Conservation (phyloP, 257 asterid genomes). For the Forsythia suspensa region DNA sequence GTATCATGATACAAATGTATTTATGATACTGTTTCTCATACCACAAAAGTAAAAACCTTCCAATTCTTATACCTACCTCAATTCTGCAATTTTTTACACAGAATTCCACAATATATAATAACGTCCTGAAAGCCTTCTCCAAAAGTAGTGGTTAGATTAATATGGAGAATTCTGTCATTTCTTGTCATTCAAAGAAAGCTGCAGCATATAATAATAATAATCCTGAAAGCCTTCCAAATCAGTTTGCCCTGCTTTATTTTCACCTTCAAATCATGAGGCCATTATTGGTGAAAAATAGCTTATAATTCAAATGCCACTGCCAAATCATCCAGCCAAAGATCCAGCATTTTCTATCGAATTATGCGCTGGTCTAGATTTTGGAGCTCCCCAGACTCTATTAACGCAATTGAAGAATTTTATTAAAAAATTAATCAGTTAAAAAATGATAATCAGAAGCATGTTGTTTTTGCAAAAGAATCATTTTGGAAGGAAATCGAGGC, state of each 20-base stretch:
- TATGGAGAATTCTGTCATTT: too few species aligned
- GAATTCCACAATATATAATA: too few species aligned
- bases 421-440: constrained; percentile 26
- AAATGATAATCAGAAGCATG: constrained; percentile 28
- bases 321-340: constrained; percentile 27
- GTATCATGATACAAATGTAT: too few species aligned
- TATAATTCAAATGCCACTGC: constrained; percentile 21
- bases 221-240: too few species aligned
- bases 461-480: constrained; percentile 45
- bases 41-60: too few species aligned
- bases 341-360: constrained; percentile 29
- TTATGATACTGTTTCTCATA: too few species aligned
- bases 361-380: constrained; percentile 42
- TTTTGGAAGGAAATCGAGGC: constrained; percentile 70
- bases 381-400: constrained; percentile 32
- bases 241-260: constrained; percentile 24
- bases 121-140: too few species aligned
- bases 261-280: constrained; percentile 45
- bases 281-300: constrained; percentile 21
- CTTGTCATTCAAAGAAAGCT: too few species aligned
- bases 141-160: too few species aligned
- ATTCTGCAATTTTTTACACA: too few species aligned
- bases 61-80: too few species aligned
- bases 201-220: too few species aligned
- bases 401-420: constrained; percentile 26